These are phyloP conservation scores for Botryosphaeria dothidea DNA, from an alignment of 2,329 filamentous ascomycete species.

Conservation along the genomic window DNA sequence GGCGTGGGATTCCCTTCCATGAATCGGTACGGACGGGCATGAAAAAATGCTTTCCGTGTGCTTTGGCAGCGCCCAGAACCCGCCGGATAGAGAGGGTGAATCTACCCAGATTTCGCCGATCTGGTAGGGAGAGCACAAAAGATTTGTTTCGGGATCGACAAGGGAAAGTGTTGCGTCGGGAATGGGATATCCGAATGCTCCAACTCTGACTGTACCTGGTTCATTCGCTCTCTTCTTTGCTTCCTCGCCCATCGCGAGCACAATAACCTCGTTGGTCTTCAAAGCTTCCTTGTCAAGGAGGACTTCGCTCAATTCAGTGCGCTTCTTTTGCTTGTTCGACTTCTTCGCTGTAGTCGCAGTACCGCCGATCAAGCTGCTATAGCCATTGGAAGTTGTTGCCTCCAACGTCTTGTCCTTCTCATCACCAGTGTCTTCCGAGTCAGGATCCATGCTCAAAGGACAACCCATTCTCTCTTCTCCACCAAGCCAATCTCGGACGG, in stretches of 20 bases:
- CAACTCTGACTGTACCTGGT: slow-evolving; percentile 80
- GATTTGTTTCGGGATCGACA: slow-evolving; percentile 90
- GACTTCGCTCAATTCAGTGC: slow-evolving; percentile 82
- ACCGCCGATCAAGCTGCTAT: slow-evolving; percentile 82
- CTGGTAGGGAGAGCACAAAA: slow-evolving; percentile 83
- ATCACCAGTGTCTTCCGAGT: slow-evolving; percentile 51
- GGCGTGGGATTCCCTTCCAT: slow-evolving; percentile 90
- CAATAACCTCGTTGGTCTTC: slow-evolving; percentile 94
- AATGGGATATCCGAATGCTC: slow-evolving; percentile 95
- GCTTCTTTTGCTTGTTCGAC: slow-evolving; percentile 62
- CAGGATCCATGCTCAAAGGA: slow-evolving; percentile 63
- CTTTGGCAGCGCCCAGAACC: slow-evolving; percentile 96
- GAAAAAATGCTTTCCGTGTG: slow-evolving; percentile 98
- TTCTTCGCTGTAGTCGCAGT: slow-evolving; percentile 70
- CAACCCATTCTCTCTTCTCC: slow-evolving; percentile 98
- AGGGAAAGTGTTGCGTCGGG: slow-evolving; percentile 92
- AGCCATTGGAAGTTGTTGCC: slow-evolving; percentile 58
- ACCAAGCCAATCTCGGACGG: slow-evolving; percentile 92
- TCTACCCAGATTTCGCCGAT: slow-evolving; percentile 99
- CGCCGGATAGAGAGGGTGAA: slow-evolving; percentile 91
- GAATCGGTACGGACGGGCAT: slow-evolving; percentile 92
- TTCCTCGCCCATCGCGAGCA: slow-evolving; percentile 90
- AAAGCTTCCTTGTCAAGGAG: slow-evolving; percentile 92
- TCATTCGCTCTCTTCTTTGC: slow-evolving; percentile 80
- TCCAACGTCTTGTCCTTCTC: slow-evolving; percentile 47